Evolutionary conservation across 2,329 filamentous ascomycete genomes (phyloP).

Genomic region (Fusarium decemcellulare): DNA sequence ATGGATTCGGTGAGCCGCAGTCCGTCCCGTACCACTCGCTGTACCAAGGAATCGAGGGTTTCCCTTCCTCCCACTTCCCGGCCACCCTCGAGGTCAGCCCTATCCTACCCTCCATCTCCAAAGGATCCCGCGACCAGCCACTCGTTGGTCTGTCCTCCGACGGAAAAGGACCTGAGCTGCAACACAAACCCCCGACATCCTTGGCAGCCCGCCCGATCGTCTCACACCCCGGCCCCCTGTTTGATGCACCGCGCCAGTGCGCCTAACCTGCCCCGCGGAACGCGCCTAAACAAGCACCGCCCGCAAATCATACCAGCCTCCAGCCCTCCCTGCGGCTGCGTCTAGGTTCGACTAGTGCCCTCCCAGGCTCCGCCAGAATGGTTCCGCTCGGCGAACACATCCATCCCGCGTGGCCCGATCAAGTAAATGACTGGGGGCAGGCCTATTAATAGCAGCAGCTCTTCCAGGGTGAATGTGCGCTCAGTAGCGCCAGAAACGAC

Average conservation of each 20-base stretch:
- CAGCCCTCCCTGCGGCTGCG: slow-evolving; percentile 33
- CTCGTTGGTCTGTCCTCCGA: too few relatives aligned
- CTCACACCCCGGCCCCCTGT: slow-evolving; percentile 20
- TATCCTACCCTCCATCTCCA: neutral
- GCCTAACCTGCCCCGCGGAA: slow-evolving; percentile 29
- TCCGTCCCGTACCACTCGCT: neutral
- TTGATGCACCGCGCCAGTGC: slow-evolving; percentile 43
- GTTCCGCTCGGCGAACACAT: slow-evolving; percentile 16
- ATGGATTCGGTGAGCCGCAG: slow-evolving; percentile 7
- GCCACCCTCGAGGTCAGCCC: neutral
- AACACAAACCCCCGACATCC: slow-evolving; percentile 16
- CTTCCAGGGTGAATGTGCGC: slow-evolving; percentile 11
- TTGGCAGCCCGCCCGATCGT: slow-evolving; percentile 29
- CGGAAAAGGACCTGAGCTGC: neutral
- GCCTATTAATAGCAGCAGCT: slow-evolving; percentile 40
- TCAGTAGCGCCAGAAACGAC: slow-evolving; percentile 16
- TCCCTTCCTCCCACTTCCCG: neutral
- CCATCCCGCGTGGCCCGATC: slow-evolving; percentile 33
- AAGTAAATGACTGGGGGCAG: slow-evolving; percentile 22
- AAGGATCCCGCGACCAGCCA: too few relatives aligned
- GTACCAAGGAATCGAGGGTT: neutral
- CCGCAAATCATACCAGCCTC: slow-evolving; percentile 39
- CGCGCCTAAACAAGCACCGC: slow-evolving; percentile 40
- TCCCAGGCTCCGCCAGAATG: slow-evolving; percentile 14
- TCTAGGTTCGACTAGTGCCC: slow-evolving; percentile 12